A percentile compares a stretch with the other conserved stretches of the same genome.
Conservation (phyloP, 495 filamentous ascomycete species). For the Hypoxylon rickii region DNA sequence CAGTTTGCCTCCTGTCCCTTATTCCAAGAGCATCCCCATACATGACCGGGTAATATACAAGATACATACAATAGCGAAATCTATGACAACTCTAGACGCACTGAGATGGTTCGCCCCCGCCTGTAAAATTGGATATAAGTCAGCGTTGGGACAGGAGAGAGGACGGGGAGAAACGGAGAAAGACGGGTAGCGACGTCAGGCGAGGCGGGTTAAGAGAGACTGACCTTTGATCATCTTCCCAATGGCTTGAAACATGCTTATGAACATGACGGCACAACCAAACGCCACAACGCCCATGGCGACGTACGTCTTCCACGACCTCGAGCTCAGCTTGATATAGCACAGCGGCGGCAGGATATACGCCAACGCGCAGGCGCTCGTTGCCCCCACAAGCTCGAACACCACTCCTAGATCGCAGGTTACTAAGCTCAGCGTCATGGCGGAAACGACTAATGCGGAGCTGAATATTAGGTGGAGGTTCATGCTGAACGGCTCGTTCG, state of each 20-base stretch:
- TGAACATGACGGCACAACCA: slow-evolving; percentile 80
- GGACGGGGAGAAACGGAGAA: slow-evolving; percentile 1
- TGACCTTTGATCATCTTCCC: slow-evolving; percentile 63
- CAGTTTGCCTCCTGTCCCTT: slow-evolving; percentile 20
- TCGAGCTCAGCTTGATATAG: slow-evolving; percentile 86
- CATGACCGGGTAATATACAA: slow-evolving; percentile 27
- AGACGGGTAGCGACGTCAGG: slow-evolving; percentile 24
- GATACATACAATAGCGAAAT: neutral
- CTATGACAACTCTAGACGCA: slow-evolving; percentile 33
- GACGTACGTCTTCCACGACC: slow-evolving; percentile 74
- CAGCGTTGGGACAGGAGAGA: neutral
- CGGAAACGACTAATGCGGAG: slow-evolving; percentile 74
- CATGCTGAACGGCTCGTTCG: slow-evolving; percentile 73
- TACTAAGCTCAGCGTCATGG: slow-evolving; percentile 75
- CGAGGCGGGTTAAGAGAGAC: slow-evolving; percentile 3
- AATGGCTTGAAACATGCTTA: slow-evolving; percentile 76
- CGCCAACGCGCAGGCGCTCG: slow-evolving; percentile 87
- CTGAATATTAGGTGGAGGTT: slow-evolving; percentile 85
- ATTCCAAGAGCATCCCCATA: slow-evolving; percentile 18
- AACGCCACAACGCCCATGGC: slow-evolving; percentile 73
- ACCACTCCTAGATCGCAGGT: slow-evolving; percentile 93
- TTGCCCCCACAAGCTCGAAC: slow-evolving; percentile 94
- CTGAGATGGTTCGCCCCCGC: slow-evolving; percentile 36
- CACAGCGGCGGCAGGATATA: slow-evolving; percentile 95
- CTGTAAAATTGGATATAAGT: slow-evolving; percentile 31